Base-by-base conservation (phyloP, 805 yeast species). In the Yarrowia deformans region DNA sequence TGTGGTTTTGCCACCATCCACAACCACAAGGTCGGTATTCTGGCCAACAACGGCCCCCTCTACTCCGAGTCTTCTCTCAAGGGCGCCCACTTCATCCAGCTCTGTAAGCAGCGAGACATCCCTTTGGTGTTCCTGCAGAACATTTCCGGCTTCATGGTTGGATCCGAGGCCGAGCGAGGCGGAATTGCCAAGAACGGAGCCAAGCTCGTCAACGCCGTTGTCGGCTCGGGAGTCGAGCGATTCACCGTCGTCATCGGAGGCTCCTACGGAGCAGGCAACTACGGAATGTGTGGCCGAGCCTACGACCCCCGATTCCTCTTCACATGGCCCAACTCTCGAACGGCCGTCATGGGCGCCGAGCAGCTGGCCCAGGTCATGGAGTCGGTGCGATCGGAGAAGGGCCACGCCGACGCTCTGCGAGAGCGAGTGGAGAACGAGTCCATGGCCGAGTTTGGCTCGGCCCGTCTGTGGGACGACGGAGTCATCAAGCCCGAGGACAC, bases 101-200 rank as follows among this genome's bases (percentile, higher is more conserved):
- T 76, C 52, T 76, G 78, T 71, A 76, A 76, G 69, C 73, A 75
- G 71, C 72, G 78, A 14, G 76, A 74, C 61, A 74, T 75, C 50
- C 78, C 78, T 12, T 72, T 76, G 52, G 74, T 76, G 29, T 76
- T 76, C 69, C 61, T 76, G 60, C 78, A 76, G 69, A 76, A 76
- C 67, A 76, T 76, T 42, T 72, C 77, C 10, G 78, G 78, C 0
- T 76, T 76, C 73, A 76, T 76, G 78, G 78, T 76, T 13, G 78
- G 78, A 2, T 73, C 77, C 9, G 78, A 75, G 19, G 77, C 78
- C 16, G 78, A 76, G 69, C 72, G 75, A 46, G 77, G 78, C 10
- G 78, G 78, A 16, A 76, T 76, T 37, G 78, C 78, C 35, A 76
- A 76, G 71, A 76, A 76, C 63, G 78, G 78, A 2, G 78, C 78